Evolutionary conservation across 257 asterid species (phyloP), one percentile per base, ranked within the genome.

Genomic region (Lithospermum erythrorhizon): DNA sequence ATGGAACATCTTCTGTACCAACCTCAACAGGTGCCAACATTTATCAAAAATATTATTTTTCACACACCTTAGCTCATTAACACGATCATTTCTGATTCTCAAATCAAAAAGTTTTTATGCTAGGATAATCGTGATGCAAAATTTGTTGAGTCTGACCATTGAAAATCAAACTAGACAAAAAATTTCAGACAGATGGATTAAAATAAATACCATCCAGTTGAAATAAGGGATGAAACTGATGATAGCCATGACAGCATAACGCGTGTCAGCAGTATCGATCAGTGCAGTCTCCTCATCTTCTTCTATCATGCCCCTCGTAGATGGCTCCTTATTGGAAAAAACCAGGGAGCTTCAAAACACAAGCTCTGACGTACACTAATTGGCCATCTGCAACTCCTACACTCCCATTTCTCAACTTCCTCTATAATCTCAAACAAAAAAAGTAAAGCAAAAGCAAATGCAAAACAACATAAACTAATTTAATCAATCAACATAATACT

Each of bases 161-260:
- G 32, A 3, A 27, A 27, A 24, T 24, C 27, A 24, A 27, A 27
- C 6, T 24, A 24, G 27, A 4, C 32, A 27, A 27, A 3, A 27
- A 3, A 3, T 27, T 27, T 3, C 6, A 27, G 32, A 2, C 6
- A 7, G 32, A 35, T 6, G 9, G 14, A 35, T 2, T 35, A 35
- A 57, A 56, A 30, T 18, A 41, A 58, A 71, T 62, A 91, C 95
- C 96, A 91, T 81, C 98, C 98, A 91, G 74, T 88, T 91, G 82
- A 91, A 91, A 74, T 81, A 91, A 55, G 98, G 98, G 24, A 91
- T 84, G 85, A 88, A 79, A 81, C 95, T 78, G 66, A 91, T 88
- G 78, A 91, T 79, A 29, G 83, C 96, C 98, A 91, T 91, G 58
- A 88, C 98, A 22, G 96, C 96, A 74, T 86, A 86, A 75, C 98